A percentile compares a stretch with the other conserved stretches of the same genome.
Evolutionary conservation across 2,329 filamentous ascomycete genomes (phyloP).

Genomic region (Aspergillus amoenus): DNA sequence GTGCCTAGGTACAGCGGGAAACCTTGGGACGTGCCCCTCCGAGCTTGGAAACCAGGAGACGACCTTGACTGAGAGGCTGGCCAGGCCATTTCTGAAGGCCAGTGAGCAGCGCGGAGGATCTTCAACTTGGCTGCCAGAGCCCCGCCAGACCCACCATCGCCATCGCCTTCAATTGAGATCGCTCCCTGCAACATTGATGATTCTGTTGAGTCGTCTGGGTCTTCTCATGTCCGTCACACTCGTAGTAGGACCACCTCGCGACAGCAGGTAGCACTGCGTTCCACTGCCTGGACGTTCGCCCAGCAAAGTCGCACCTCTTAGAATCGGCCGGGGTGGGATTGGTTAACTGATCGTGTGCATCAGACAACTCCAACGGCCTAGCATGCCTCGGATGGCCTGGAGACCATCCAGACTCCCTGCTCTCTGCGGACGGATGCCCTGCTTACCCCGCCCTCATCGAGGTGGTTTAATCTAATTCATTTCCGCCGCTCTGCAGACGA

Average conservation of each 20-base stretch:
- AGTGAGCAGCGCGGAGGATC: constrained; percentile 26
- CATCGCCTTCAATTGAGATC: constrained; percentile 17
- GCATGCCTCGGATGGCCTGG: constrained; percentile 12
- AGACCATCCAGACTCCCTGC: constrained; percentile 17
- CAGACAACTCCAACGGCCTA: constrained; percentile 11
- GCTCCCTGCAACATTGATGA: background rate
- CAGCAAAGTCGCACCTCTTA: constrained; percentile 1
- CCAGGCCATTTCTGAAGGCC: constrained; percentile 15
- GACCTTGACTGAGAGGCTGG: constrained; percentile 2
- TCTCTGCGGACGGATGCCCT: background rate
- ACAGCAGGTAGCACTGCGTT: background rate
- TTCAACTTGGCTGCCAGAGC: constrained; percentile 21
- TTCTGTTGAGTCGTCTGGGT: too few species aligned
- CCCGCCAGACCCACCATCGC: constrained; percentile 20
- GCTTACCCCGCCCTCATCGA: constrained; percentile 20
- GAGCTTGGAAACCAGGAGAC: constrained; percentile 3
- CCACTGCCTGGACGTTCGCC: background rate
- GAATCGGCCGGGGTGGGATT: constrained; percentile 3
- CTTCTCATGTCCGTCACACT: constrained; percentile 17
- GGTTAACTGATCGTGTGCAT: constrained; percentile 12
- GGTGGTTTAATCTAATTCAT: constrained; percentile 11
- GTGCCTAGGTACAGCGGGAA: background rate
- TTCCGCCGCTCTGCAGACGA: background rate
- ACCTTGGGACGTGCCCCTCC: background rate
- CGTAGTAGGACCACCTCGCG: constrained; percentile 3